Evolutionary conservation across 805 yeast genomes (phyloP), one percentile per base, ranked within the genome.

Genomic region (Barnettozyma vustinii): DNA sequence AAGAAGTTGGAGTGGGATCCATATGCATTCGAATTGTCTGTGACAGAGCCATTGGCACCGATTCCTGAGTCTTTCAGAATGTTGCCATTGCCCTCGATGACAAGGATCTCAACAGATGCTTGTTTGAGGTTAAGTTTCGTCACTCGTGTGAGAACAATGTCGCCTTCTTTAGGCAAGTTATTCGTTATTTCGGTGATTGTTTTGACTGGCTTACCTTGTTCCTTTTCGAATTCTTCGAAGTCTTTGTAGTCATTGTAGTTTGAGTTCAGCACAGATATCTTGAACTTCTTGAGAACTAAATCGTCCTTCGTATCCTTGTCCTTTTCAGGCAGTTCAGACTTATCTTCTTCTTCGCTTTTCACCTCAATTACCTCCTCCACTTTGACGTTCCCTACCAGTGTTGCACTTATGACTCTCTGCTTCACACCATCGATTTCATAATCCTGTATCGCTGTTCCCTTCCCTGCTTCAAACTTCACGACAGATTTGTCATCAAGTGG

Each of bases 141-240:
- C 21, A 94, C 85, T 47, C 81, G 74, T 1, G 88, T 88, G 19
- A 92, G 68, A 2, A 94, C 97, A 21, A 83, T 65, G 63, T 92
- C 97, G 26, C 87, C 85, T 54, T 88, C 96, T 53, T 81, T 79
- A 8, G 98, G 98, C 47, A 91, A 67, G 52, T 76, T 75, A 48
- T 73, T 76, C 39, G 74, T 48, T 18, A 48, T 19, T 44, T 48
- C 51, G 13, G 51, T 48, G 3, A 30, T 36, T 40, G 47, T 37
- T 40, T 37, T 44, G 7, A n/a, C n/a, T 25, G 21, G 12, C 20
- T 47, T 37, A 8, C 40, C 43, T 32, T 46, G 42, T 37, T 35
- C 16, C 37, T 37, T 36, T 16, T 48, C 41, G 19, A 23, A 16
- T 26, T 48, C 47, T 26, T 48, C 47, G 27, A 48, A 42, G 18